Percentiles rank a stretch among this genome's conserved stretches.
phyloP scores from a whole-genome alignment of 2,329 filamentous ascomycete species.

The Beauveria rudraprayagi region DNA sequence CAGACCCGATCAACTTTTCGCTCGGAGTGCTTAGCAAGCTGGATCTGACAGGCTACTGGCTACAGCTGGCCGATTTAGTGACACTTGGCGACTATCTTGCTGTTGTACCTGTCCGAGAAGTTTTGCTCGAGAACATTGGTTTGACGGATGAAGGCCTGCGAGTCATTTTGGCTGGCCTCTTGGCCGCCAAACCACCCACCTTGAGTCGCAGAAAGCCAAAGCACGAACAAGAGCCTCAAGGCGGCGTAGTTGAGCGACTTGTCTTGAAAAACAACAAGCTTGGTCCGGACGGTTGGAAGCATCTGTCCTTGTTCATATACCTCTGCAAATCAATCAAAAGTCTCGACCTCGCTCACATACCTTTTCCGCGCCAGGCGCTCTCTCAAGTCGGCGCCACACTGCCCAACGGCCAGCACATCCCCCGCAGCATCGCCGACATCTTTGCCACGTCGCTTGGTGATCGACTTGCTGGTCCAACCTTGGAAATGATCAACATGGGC shows the following conservation, averaged over 20 bases:
- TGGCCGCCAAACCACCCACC: slow-evolving; percentile 66
- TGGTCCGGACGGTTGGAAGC: slow-evolving; percentile 79
- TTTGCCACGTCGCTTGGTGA: slow-evolving; percentile 70
- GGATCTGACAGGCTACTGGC: slow-evolving; percentile 74
- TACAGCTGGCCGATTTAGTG: slow-evolving; percentile 74
- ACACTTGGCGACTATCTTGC: slow-evolving; percentile 92
- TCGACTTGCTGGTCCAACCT: slow-evolving; percentile 62
- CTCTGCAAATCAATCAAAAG: slow-evolving; percentile 80
- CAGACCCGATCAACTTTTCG: slow-evolving; percentile 57
- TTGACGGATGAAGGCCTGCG: slow-evolving; percentile 80
- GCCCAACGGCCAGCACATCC: slow-evolving; percentile 27
- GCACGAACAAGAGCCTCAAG: slow-evolving; percentile 38
- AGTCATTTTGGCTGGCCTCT: slow-evolving; percentile 75
- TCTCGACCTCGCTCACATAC: slow-evolving; percentile 78
- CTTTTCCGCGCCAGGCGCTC: slow-evolving; percentile 52
- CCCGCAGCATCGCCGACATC: slow-evolving; percentile 43
- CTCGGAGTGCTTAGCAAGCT: slow-evolving; percentile 73
- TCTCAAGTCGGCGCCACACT: slow-evolving; percentile 22
- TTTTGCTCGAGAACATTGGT: slow-evolving; percentile 81
- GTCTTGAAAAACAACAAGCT: slow-evolving; percentile 91
- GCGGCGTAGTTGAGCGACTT: slow-evolving; percentile 77
- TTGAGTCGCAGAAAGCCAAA: slow-evolving; percentile 42
- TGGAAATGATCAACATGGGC: slow-evolving; percentile 78
- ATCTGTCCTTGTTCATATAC: slow-evolving; percentile 83
- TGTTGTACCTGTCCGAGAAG: slow-evolving; percentile 79